phyloP scores from a whole-genome alignment of 306 rosid genomes.

The Glycine tomentella region DNA sequence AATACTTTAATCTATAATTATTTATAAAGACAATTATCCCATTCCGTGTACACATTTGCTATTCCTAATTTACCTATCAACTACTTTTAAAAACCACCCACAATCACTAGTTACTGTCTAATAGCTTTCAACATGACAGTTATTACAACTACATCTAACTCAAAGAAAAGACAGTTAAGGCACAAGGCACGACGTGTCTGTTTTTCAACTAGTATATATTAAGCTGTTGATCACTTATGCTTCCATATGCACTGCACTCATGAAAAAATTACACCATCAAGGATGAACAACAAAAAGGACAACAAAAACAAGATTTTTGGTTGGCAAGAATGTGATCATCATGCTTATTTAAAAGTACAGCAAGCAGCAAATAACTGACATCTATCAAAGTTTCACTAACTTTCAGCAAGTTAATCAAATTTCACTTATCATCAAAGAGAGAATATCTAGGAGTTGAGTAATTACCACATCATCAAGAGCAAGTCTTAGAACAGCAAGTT shows the following conservation, averaged over 20 bases:
- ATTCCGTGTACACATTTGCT: no score
- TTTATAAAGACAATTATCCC: no score
- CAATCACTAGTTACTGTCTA: no score
- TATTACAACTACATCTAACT: no score
- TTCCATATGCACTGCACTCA: background rate
- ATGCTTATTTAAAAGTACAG: background rate
- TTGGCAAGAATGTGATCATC: no score
- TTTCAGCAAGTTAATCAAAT: background rate
- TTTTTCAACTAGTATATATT: background rate
- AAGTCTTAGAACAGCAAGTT: conserved; percentile 77
- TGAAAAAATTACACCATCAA: background rate
- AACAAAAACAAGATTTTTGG: background rate
- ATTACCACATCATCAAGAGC: conserved; percentile 87
- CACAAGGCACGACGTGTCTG: no score
- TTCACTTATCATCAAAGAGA: conserved; percentile 5
- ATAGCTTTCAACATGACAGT: no score
- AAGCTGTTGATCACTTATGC: background rate
- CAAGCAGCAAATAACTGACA: background rate
- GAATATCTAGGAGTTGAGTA: conserved; percentile 11
- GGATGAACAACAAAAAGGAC: background rate
- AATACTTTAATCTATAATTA: no score
- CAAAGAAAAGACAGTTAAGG: no score
- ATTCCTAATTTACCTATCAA: no score
- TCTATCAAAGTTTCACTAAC: background rate
- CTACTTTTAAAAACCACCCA: no score